Base-by-base conservation (phyloP, 306 rosid genomes). In the Lithocarpus polystachyus region DNA sequence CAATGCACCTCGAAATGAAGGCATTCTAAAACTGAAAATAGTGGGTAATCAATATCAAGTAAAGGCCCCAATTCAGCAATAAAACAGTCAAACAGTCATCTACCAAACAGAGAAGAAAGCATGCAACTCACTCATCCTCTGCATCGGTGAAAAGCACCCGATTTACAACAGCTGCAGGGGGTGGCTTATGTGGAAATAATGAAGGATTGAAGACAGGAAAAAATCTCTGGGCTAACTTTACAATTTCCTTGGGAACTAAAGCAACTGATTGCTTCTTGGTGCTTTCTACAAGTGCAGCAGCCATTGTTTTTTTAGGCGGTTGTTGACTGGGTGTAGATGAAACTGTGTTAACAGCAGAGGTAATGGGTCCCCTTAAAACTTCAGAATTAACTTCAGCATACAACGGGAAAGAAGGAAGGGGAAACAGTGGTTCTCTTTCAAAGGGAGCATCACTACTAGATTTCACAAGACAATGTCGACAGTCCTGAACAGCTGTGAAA, bases 131-230 rank as follows among this genome's bases (percentile, higher is more conserved):
- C 99, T 88, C 98, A 68, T 96, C 98, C 89, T 96, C 99, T 60
- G 97, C 87, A 85, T 96, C 98, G 9, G 99, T 95, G 84, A 93
- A 95, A 79, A 95, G 99, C 57, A 93, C 84, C 86, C 98, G 86
- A 68, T 89, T 93, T 75, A 88, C 91, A 72, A 89, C 91, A 19
- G 93, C 90, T 65, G 96, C 86, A 4, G 87, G 83, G 68, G 98
- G 99, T 86, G 99, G 89, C 88, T 91, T 91, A 70, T 89, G 98
- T 22, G 99, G 98, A 86, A 89, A 96, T 81, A 96, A 88, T 80
- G 89, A 87, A 24, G 94, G 97, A 84, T 93, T 91, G 82, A 91
- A 93, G 84, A 91, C 60, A 77, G 94, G 90, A 18, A 88, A 84
- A 84, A 96, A 91, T 55, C 86, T 89, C 77, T 83, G 90, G 65